Percentiles rank a stretch among this genome's conserved stretches.
These are phyloP conservation scores for Fusarium sp. DNA, from an alignment of 2,329 filamentous ascomycete species.

Conservation along the genomic window DNA sequence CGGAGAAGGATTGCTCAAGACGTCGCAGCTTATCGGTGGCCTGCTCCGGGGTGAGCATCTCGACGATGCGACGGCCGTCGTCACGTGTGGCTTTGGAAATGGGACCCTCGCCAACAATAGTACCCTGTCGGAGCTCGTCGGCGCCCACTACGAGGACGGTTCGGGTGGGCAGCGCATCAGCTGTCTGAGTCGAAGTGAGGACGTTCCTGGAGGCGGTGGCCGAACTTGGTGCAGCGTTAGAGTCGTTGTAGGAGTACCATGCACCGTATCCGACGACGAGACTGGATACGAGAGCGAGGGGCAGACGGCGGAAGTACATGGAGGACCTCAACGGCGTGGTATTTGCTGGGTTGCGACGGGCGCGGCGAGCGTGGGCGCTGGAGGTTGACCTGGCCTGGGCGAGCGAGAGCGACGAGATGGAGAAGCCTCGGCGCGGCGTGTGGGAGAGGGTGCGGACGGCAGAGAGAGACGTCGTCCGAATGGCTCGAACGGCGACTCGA, in stretches of 20 bases:
- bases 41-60: constrained; percentile 97
- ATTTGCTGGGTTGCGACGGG: constrained; percentile 37
- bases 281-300: constrained; percentile 74
- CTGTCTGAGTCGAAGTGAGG: constrained; percentile 55
- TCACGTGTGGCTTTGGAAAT: constrained; percentile 90
- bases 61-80: constrained; percentile 85
- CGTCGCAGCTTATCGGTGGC: constrained; percentile 88
- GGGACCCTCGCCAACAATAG: constrained; percentile 85
- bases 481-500: constrained; percentile 75
- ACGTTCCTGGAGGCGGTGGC: constrained; percentile 51
- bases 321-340: constrained; percentile 70
- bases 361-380: constrained; percentile 57
- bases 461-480: constrained; percentile 76
- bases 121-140: constrained; percentile 89
- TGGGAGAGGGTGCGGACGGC: constrained; percentile 69
- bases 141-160: constrained; percentile 89
- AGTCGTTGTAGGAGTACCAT: constrained; percentile 76
- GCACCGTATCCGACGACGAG: constrained; percentile 78
- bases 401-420: constrained; percentile 64
- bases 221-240: constrained; percentile 48
- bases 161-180: constrained; percentile 62
- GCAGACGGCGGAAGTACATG: constrained; percentile 80
- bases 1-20: constrained; percentile 91
- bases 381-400: constrained; percentile 67
- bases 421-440: constrained; percentile 56